A percentile compares a stretch with the other conserved stretches of the same genome.
Conservation (phyloP, 2,329 filamentous ascomycete species). For the Cercospora beticola region DNA sequence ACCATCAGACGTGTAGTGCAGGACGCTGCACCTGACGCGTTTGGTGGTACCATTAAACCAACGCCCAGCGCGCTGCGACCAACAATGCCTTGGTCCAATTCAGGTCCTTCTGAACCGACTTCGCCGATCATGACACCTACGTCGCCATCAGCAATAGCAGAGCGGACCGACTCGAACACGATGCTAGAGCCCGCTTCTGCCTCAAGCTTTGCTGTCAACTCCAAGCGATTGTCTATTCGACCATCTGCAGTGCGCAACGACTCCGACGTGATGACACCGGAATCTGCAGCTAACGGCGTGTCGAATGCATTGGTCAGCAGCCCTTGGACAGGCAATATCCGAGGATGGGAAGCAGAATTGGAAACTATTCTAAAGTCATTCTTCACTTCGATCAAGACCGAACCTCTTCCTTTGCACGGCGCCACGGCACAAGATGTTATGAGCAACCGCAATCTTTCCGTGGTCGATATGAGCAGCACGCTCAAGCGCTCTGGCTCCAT, state of each 20-base stretch:
- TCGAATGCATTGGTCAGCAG: conserved; percentile 76
- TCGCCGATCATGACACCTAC: conserved; percentile 12
- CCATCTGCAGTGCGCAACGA: conserved; percentile 39
- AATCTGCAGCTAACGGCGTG: conserved; percentile 49
- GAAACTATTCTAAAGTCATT: conserved; percentile 91
- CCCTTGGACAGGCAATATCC: conserved; percentile 71
- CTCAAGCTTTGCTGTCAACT: conserved; percentile 28
- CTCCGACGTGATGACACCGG: conserved; percentile 37
- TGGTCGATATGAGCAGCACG: conserved; percentile 49
- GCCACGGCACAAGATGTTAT: conserved; percentile 53
- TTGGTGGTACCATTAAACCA: conserved; percentile 48
- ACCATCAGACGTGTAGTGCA: conserved; percentile 76
- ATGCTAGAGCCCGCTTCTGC: neutral
- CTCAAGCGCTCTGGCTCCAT: conserved; percentile 85
- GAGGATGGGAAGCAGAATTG: conserved; percentile 83
- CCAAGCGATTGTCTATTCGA: conserved; percentile 46
- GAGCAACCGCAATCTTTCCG: conserved; percentile 57
- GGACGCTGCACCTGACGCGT: conserved; percentile 68
- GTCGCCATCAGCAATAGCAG: neutral
- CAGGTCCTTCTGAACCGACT: conserved; percentile 22
- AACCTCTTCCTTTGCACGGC: conserved; percentile 83
- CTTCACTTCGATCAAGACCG: conserved; percentile 82
- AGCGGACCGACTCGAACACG: conserved; percentile 10
- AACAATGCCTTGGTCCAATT: conserved; percentile 35
- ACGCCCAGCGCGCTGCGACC: conserved; percentile 27